Evolutionary conservation across 2,329 filamentous ascomycete species (phyloP).

Genomic region (Fusarium avenaceum): DNA sequence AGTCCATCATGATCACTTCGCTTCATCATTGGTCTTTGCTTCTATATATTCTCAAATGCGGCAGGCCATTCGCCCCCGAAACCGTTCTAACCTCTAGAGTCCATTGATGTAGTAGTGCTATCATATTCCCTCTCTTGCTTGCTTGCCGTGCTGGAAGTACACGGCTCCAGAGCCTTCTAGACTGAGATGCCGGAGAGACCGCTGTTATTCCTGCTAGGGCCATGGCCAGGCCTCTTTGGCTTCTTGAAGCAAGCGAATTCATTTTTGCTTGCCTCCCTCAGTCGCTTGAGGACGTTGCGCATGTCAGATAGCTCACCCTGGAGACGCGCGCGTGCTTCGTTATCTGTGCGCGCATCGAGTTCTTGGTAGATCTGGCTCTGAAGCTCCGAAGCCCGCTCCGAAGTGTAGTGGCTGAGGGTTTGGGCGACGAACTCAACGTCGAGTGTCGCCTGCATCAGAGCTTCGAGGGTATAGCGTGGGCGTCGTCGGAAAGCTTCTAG

Average conservation of each 20-base stretch:
- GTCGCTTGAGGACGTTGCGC: conserved; percentile 85
- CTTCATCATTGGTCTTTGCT: conserved; percentile 15
- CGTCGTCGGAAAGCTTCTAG: conserved; percentile 82
- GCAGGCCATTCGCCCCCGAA: conserved; percentile 1
- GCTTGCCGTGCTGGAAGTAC: conserved; percentile 1
- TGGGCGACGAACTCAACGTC: conserved; percentile 98
- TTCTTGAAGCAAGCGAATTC: conserved; percentile 91
- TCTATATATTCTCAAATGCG: conserved; percentile 12
- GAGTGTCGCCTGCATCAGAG: conserved; percentile 95
- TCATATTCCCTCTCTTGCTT: conserved; percentile 21
- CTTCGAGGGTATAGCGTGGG: conserved; percentile 78
- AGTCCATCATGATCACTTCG: conserved; percentile 14
- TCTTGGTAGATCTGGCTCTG: conserved; percentile 94
- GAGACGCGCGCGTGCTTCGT: conserved; percentile 81
- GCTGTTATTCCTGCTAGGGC: conserved; percentile 52
- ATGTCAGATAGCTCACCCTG: conserved; percentile 92
- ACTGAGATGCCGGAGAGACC: conserved; percentile 47
- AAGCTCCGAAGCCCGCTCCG: conserved; percentile 81
- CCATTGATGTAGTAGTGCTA: conserved; percentile 14
- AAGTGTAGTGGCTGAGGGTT: conserved; percentile 90
- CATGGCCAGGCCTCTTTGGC: conserved; percentile 61
- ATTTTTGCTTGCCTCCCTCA: conserved; percentile 84
- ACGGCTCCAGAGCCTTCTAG: conserved; percentile 39
- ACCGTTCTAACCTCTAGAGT: conserved; percentile 3
- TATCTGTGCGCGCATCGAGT: conserved; percentile 89